Evolutionary conservation across 2,329 filamentous ascomycete species (phyloP).

Genomic region (Westerdykella aurantiaca): DNA sequence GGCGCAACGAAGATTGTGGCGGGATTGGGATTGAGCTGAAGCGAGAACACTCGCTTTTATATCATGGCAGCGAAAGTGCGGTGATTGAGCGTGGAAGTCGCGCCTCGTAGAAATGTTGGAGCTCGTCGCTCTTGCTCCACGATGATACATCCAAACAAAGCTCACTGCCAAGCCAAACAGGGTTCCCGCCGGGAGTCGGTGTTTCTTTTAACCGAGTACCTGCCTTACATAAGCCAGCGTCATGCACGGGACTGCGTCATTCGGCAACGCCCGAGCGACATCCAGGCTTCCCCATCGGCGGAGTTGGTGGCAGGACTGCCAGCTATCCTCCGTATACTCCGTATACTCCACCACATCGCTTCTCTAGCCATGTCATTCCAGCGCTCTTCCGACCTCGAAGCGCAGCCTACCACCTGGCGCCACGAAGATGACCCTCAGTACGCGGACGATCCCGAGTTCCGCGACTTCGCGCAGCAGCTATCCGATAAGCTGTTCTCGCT

Average conservation of each 20-base stretch:
- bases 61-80: constrained; percentile 18
- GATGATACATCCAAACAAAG: neutral
- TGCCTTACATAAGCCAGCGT: neutral
- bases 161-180: neutral
- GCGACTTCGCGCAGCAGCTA: constrained; percentile 71
- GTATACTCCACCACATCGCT: neutral
- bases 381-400: constrained; percentile 76
- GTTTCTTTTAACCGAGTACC: neutral
- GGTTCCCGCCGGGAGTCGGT: neutral
- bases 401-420: constrained; percentile 63
- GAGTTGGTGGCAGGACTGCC: neutral
- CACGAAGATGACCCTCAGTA: constrained; percentile 69
- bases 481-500: constrained; percentile 86
- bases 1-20: constrained; percentile 17
- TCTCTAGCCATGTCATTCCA: constrained; percentile 74
- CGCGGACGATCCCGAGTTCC: constrained; percentile 88
- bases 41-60: constrained; percentile 35
- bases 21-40: neutral
- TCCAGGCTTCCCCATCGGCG: too few species aligned
- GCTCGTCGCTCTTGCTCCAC: neutral
- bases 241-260: neutral
- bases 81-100: constrained; percentile 3
- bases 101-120: neutral
- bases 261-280: too few species aligned
- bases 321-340: too few species aligned